These are phyloP conservation scores for Alternaria dauci DNA, from an alignment of 2,329 filamentous ascomycete species.

Conservation along the genomic window DNA sequence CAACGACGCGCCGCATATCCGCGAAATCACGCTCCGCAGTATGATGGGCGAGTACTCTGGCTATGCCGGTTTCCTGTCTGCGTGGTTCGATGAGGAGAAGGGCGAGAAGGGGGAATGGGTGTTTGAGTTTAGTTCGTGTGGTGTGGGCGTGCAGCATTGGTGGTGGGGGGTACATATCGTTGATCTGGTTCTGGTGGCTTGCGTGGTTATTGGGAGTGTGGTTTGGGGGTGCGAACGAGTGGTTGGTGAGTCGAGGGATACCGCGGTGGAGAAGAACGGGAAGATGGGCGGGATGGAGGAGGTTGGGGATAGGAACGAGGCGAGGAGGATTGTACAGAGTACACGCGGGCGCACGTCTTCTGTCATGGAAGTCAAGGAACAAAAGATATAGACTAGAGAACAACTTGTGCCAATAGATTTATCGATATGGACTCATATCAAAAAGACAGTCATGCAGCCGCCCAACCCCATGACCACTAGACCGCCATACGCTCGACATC, in stretches of 20 bases:
- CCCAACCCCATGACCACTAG: not conserved
- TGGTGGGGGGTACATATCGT: conserved; percentile 87
- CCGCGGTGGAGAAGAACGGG: not conserved
- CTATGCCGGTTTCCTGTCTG: conserved; percentile 84
- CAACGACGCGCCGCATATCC: conserved; percentile 64
- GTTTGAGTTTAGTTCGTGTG: conserved; percentile 80
- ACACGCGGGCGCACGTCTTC: not conserved
- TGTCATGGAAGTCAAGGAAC: conserved; percentile 4
- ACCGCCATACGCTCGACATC: conserved; percentile 1
- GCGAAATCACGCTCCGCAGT: conserved; percentile 92
- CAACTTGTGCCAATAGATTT: not conserved
- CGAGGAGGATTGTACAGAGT: not conserved
- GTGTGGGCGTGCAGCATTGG: conserved; percentile 83
- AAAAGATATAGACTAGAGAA: not conserved
- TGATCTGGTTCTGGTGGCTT: conserved; percentile 16
- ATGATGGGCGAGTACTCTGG: conserved; percentile 99
- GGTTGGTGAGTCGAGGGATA: not conserved
- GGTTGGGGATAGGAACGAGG: not conserved
- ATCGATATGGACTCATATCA: not conserved
- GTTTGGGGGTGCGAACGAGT: not conserved
- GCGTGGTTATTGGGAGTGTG: not conserved
- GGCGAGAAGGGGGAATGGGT: conserved; percentile 83
- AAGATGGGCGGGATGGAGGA: not conserved
- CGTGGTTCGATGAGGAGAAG: conserved; percentile 80
- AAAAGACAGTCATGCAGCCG: not conserved